A percentile compares a stretch with the other conserved stretches of the same genome.
phyloP scores from a whole-genome alignment of 2,329 filamentous ascomycete genomes.

The Truncatella angustata region DNA sequence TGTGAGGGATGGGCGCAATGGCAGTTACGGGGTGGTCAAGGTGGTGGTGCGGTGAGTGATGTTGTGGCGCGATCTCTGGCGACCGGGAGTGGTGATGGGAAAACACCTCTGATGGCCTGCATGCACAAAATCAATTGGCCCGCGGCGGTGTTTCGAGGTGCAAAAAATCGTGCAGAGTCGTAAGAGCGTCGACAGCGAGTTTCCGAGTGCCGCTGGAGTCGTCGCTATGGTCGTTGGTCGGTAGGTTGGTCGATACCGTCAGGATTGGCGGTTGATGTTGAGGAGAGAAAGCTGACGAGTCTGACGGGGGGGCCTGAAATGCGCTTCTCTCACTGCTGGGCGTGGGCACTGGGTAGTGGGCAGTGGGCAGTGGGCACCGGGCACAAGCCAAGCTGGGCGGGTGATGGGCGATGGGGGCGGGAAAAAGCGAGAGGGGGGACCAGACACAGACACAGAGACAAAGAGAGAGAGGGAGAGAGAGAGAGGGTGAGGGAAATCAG shows the following conservation, averaged over 20 bases:
- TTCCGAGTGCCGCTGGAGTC: slow-evolving; percentile 10
- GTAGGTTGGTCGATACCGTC: not conserved
- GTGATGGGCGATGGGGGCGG: not conserved
- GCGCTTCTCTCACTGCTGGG: not conserved
- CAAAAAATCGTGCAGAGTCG: not conserved
- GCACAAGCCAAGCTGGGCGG: too few species aligned
- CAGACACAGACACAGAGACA: not conserved
- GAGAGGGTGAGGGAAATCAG: too few species aligned
- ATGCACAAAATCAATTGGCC: slow-evolving; percentile 25
- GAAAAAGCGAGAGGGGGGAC: slow-evolving; percentile 1
- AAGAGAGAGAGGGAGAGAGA: too few species aligned
- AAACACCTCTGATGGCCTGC: slow-evolving; percentile 31
- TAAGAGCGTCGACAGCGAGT: slow-evolving; percentile 9
- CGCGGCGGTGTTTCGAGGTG: slow-evolving; percentile 8
- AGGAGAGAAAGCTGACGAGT: not conserved
- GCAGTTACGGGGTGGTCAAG: slow-evolving; percentile 17
- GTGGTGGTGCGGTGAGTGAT: slow-evolving; percentile 32
- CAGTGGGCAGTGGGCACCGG: not conserved
- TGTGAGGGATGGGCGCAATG: slow-evolving; percentile 14
- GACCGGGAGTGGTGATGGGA: slow-evolving; percentile 34
- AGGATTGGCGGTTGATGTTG: slow-evolving; percentile 9
- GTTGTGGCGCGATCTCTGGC: slow-evolving; percentile 33
- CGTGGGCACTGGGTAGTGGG: not conserved
- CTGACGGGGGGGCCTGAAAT: slow-evolving; percentile 6
- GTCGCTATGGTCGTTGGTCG: slow-evolving; percentile 9